Evolutionary conservation across 257 asterid genomes (phyloP), one percentile per base, ranked within the genome.

Genomic region (Nicotiana tomentosiformis): DNA sequence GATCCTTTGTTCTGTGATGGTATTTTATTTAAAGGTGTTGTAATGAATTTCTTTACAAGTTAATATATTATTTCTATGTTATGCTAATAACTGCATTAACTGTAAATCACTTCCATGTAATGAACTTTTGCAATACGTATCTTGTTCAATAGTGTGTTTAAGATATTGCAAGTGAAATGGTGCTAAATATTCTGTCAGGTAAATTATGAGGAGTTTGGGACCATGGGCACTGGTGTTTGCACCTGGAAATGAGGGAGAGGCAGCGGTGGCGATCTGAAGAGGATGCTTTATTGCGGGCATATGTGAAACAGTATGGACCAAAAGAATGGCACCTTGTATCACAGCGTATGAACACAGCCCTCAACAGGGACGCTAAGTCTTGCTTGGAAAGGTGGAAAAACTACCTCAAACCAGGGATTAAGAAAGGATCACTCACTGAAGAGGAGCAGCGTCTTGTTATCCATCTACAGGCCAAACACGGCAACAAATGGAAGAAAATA

Each of bases 341-440:
- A 0, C 89, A 90, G 65, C 90, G 93, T 66, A 91, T 93, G 93
- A 87, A 67, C 87, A 81, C 84, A 18, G 89, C 93, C 7, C 84
- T 93, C 35, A 84, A 91, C 70, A 74, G 95, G 16, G 93, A 93
- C 82, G 82, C 98, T 0, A 94, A 90, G 66, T 92, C 97, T 76
- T 94, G 95, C n/a, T 85, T 93, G 67, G 97, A 93, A 56, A 76
- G 97, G 90, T 93, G 97, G 95, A 93, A 90, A 80, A 91, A 93
- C 86, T 94, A 90, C 62, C 92, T 91, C 32, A 90, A 87, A 80
- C 97, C 97, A 0, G 97, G 97, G 9, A 89, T 92, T 46, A 91
- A 93, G 83, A 94, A 91, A 57, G 97, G 94, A 6, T 89, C 95
- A 12, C 84, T 91, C 5, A 90, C 94, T 0, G 87, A 85, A 72